Percentiles rank a stretch among this genome's conserved stretches.
phyloP scores from a whole-genome alignment of 192 early-diverging fungal genomes.

The Haplosporangium gracile region DNA sequence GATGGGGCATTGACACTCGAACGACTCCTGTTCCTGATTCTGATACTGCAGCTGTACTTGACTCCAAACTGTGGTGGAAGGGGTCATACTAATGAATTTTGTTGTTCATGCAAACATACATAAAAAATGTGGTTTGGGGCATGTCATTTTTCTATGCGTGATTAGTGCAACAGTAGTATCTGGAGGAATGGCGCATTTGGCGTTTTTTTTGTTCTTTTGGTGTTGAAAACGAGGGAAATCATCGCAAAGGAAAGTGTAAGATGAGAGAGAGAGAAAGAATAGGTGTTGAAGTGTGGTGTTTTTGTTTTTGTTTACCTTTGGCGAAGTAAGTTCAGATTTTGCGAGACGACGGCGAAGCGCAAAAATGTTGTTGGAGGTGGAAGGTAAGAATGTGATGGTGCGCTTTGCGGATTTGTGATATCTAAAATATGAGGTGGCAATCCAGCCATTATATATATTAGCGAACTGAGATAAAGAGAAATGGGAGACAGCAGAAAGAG shows the following conservation, averaged over 20 bases:
- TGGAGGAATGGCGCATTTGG: neutral
- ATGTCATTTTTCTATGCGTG: neutral
- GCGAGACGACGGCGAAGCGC: conserved; percentile 23
- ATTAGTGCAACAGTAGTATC: neutral
- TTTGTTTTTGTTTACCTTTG: conserved; percentile 62
- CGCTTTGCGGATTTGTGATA: conserved; percentile 25
- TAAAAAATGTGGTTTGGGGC: neutral
- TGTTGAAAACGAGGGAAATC: neutral
- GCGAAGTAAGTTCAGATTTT: conserved; percentile 11
- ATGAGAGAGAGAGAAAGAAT: neutral
- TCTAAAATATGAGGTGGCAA: neutral
- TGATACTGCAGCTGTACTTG: conserved; percentile 6
- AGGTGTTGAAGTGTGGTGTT: neutral
- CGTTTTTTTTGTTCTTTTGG: neutral
- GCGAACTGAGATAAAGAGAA: neutral
- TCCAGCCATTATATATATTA: neutral
- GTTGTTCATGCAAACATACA: neutral
- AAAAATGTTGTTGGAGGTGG: conserved; percentile 11
- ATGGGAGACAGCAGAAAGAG: neutral
- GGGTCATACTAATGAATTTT: neutral
- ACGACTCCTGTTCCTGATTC: conserved; percentile 3
- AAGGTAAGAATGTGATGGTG: conserved; percentile 14
- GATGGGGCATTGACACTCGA: conserved; percentile 7
- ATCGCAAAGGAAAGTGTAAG: neutral
- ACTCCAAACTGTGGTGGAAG: neutral